Percentiles rank a stretch among this genome's conserved stretches.
Conservation (phyloP, 257 asterid genomes). For the Solanum neorickii region DNA sequence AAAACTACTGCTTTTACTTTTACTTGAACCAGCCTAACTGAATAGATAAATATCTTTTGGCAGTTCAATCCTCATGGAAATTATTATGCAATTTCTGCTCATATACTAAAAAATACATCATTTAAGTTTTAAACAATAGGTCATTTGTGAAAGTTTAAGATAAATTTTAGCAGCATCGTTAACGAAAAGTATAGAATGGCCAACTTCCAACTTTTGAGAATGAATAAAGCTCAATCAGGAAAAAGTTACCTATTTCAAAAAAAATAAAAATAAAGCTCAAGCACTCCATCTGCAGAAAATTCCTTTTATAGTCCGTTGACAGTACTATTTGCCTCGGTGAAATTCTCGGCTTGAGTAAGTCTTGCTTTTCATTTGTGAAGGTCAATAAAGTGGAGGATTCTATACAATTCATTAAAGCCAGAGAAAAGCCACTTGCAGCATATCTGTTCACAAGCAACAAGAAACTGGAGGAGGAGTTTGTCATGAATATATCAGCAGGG, state of each 20-base stretch:
- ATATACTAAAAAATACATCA: neutral
- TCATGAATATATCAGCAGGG: conserved; percentile 59
- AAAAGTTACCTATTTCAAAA: neutral
- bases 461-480: conserved; percentile 60
- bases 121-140: neutral
- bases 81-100: neutral
- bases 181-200: neutral
- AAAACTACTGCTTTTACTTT: neutral
- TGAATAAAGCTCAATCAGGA: neutral
- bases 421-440: conserved; percentile 89
- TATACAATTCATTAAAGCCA: conserved; percentile 40
- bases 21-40: neutral
- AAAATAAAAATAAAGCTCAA: neutral
- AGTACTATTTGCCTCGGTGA: neutral
- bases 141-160: neutral
- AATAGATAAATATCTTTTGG: neutral
- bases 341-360: neutral
- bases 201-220: neutral
- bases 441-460: conserved; percentile 71
- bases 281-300: neutral
- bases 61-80: neutral
- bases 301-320: neutral
- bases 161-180: neutral
- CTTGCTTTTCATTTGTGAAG: conserved; percentile 23
- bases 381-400: conserved; percentile 59